These are phyloP conservation scores for Opeltia flavorubescens DNA, from an alignment of 495 filamentous ascomycete genomes.

Conservation along the genomic window DNA sequence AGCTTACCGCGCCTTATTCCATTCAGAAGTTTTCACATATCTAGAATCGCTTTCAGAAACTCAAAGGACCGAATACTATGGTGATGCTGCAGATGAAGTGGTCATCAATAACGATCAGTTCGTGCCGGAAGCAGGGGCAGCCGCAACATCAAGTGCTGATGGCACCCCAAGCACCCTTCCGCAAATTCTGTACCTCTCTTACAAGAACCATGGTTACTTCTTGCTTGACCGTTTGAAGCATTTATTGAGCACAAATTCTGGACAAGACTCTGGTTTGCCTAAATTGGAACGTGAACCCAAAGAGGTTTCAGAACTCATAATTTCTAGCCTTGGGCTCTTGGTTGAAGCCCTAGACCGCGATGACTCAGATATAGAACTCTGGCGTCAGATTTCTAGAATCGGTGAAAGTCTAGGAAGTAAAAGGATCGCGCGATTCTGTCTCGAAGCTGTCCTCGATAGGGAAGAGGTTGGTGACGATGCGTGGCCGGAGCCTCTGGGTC, in stretches of 20 bases:
- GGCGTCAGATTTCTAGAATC: slow-evolving; percentile 72
- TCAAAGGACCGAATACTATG: slow-evolving; percentile 31
- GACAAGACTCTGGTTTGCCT: not conserved
- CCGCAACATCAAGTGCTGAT: slow-evolving; percentile 37
- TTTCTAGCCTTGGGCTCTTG: slow-evolving; percentile 41
- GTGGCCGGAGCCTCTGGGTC: slow-evolving; percentile 58
- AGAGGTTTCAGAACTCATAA: not conserved
- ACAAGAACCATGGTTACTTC: slow-evolving; percentile 92
- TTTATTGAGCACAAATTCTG: not conserved
- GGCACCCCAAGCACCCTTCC: slow-evolving; percentile 65
- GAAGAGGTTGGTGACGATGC: slow-evolving; percentile 61
- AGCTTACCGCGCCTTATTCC: slow-evolving; percentile 74
- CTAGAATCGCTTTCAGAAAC: slow-evolving; percentile 72
- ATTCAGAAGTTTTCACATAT: slow-evolving; percentile 87
- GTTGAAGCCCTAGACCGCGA: slow-evolving; percentile 72
- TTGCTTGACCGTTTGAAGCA: slow-evolving; percentile 58
- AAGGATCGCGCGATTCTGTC: slow-evolving; percentile 67
- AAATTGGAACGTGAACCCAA: not conserved
- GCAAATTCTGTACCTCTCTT: slow-evolving; percentile 79
- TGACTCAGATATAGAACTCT: slow-evolving; percentile 86
- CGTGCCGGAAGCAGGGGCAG: slow-evolving; percentile 27
- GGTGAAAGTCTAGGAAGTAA: slow-evolving; percentile 60
- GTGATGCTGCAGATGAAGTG: slow-evolving; percentile 18
- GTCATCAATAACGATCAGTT: slow-evolving; percentile 11
- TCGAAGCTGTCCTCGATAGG: slow-evolving; percentile 81